phyloP scores from a whole-genome alignment of 257 asterid species.

The Datura wrightii region DNA sequence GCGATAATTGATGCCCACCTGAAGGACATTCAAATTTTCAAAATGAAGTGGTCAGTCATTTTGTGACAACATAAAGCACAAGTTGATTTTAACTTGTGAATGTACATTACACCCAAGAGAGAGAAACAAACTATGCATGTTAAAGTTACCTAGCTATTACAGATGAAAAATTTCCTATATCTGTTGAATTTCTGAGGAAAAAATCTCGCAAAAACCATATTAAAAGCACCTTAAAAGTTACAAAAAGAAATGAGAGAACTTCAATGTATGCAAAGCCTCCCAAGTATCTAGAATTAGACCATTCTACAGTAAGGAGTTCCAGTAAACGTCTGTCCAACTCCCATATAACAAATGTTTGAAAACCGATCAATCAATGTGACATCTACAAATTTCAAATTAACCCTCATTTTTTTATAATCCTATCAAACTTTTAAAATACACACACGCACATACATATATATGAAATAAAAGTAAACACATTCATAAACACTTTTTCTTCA shows the following conservation, averaged over 20 bases:
- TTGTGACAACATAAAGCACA: not conserved
- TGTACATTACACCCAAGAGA: not conserved
- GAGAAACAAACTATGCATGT: slow-evolving; percentile 17
- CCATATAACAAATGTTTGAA: not conserved
- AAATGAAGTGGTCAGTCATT: slow-evolving; percentile 9
- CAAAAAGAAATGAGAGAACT: slow-evolving; percentile 1
- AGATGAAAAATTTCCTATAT: not conserved
- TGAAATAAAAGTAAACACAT: not conserved
- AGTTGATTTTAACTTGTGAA: slow-evolving; percentile 9
- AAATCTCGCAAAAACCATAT: not conserved
- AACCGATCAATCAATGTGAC: not conserved
- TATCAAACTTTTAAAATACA: not conserved
- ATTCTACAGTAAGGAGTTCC: not conserved
- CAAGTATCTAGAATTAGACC: not conserved
- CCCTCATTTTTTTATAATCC: not conserved
- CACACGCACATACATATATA: not conserved
- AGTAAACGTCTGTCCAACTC: not conserved
- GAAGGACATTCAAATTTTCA: slow-evolving; percentile 32
- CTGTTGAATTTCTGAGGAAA: not conserved
- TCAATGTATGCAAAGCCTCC: not conserved
- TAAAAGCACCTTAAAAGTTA: not conserved
- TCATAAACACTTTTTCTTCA: slow-evolving; percentile 10
- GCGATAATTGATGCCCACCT: slow-evolving; percentile 89
- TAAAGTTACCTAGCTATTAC: not conserved
- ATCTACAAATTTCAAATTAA: not conserved